Base-by-base conservation (phyloP, 805 yeast species). In the Candida krabiensis region DNA sequence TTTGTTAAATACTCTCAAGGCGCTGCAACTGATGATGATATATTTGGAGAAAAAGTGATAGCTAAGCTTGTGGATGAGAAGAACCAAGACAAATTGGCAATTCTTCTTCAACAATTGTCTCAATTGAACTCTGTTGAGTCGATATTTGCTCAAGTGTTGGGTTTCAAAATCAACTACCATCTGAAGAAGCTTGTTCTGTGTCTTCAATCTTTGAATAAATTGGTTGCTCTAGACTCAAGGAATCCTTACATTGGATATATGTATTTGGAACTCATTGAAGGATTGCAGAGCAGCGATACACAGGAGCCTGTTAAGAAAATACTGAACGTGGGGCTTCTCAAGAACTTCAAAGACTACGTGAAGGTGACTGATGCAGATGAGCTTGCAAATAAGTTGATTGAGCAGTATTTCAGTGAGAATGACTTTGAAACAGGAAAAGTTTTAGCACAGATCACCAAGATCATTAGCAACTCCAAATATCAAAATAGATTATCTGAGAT, bases 41-140 rank as follows among this genome's bases (percentile, higher is more conserved):
- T 79, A 2, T 71, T 80, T 45, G 91, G 88, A 23, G 69, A 70
- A 19, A 61, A 65, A 26, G 55, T 33, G 9, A 40, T 61, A 18
- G 44, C 52, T 4, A 71, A 26, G 47, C 60, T 45, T 30, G 24
- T 56, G 19, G 41, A 41, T 9, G 48, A 23, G 52, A 64, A 27
- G 55, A 38, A 46, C 30, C 45, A 44, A n/a, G 52, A 66, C 13
- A 69, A 80, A 34, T 49, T 80, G 33, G 70, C 66, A 6, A 61
- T 63, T 11, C 69, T 82, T 28, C 55, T 55, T 18, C 50, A 44
- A 4, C 55, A 61, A 22, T 58, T 61, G 30, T 60, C 57, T 38
- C 68, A 67, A 16, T 60, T 71, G 41, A 53, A 66, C 15, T 61
- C 62, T 2, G 71, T 66, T 31, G 78, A 72, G 18, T 25, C 41